Conservation (phyloP, 441 rosid species). For the Croton laevigatus region DNA sequence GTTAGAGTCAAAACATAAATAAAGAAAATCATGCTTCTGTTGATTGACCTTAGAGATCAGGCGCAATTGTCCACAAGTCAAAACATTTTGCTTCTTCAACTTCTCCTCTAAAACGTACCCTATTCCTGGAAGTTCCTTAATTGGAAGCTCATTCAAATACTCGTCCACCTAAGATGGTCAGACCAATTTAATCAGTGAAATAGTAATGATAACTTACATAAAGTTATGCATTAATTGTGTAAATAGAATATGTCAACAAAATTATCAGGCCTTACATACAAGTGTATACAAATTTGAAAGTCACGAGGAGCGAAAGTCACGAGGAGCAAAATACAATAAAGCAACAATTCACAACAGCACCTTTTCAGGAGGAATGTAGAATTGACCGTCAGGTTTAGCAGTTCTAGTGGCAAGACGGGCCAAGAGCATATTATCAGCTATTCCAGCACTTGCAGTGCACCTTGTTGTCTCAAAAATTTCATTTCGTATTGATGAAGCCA, state of each 20-base stretch:
- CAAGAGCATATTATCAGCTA: constrained; percentile 89
- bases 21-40: constrained; percentile 11
- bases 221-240: not conserved
- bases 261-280: not conserved
- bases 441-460: constrained; percentile 92
- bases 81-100: constrained; percentile 58
- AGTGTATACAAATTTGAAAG: not conserved
- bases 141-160: constrained; percentile 64
- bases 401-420: constrained; percentile 93
- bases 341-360: constrained; percentile 32
- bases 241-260: not conserved
- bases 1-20: not conserved
- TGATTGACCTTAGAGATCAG: constrained; percentile 65
- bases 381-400: constrained; percentile 95
- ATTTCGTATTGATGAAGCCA: constrained; percentile 69
- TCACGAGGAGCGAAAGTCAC: not conserved
- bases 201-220: not conserved
- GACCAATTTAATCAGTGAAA: constrained; percentile 20
- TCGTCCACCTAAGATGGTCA: constrained; percentile 59
- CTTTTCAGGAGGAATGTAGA: constrained; percentile 58
- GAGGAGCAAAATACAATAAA: not conserved
- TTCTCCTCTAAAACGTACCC: constrained; percentile 79
- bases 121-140: constrained; percentile 84
- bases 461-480: constrained; percentile 79
- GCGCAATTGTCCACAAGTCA: constrained; percentile 80